Base-by-base conservation (phyloP, 202 grass and related monocot genomes). In the Digitaria exilis region DNA sequence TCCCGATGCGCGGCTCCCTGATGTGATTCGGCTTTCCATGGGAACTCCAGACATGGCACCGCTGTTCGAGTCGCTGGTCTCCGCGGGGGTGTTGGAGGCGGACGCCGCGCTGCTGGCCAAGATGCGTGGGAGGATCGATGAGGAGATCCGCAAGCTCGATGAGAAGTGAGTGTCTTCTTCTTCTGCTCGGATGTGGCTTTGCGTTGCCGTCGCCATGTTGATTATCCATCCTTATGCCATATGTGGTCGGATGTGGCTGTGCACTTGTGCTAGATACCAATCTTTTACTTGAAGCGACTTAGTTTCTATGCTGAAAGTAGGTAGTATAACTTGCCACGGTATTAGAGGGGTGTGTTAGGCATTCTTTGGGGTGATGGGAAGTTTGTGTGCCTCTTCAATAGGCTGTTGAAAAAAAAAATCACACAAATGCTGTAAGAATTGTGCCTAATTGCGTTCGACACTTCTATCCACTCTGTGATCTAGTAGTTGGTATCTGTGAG, bases 71-170 rank as follows among this genome's bases (percentile, higher is more conserved):
- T 94, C 86, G 54, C 91, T 94, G 73, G 61, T 61, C 26, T 41
- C 79, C n/a, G 32, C 73, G 18, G 92, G 81, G 22, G 84, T 89
- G 52, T 54, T 94, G 78, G 92, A 94, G 77, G 30, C 65, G 54
- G 89, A 91, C 61, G 80, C 81, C 29, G 71, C 82, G 60, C 67
- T 91, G 81, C 88, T 91, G 55, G 75, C 88, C 56, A 79, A 89
- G 73, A 94, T 88, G 88, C 88, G 89, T 55, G 81, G 69, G 37
- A 51, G 76, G 71, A 94, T 91, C 39, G 86, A 94, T 4, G 92
- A 94, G 76, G 92, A 91, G 80, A 88, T 88, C 81, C 80, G 84
- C 78, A 94, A 91, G 86, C 62, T 91, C 14, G 88, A 94, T 48
- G 91, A 93, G 66, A 90, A 93, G 91, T 93, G 64, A 88, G 87